These are phyloP conservation scores for Stachybotrys chlorohalonatus DNA, from an alignment of 2,329 filamentous ascomycete genomes.

Conservation along the genomic window DNA sequence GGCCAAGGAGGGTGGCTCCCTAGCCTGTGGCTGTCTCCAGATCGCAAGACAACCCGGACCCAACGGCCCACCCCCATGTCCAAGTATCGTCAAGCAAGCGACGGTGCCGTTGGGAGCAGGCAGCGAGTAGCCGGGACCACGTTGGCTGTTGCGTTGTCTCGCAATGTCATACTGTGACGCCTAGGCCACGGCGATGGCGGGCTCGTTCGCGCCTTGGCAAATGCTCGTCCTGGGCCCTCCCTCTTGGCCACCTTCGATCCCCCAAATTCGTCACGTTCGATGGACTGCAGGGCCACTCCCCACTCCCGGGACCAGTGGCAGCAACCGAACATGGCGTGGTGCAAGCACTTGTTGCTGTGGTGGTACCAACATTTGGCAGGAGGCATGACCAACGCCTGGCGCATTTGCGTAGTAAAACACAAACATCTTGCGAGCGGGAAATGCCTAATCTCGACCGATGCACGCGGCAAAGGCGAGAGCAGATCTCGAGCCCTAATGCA, in stretches of 20 bases:
- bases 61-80: background rate
- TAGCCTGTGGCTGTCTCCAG: background rate
- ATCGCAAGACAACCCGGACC: background rate
- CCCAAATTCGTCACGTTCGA: too few species aligned
- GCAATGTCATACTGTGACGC: background rate
- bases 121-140: background rate
- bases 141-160: too few species aligned
- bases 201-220: background rate
- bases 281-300: too few species aligned
- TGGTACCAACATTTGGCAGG: too few species aligned
- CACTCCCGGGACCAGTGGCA: too few species aligned
- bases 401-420: too few species aligned
- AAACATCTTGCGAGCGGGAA: too few species aligned
- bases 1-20: background rate
- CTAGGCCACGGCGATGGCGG: background rate
- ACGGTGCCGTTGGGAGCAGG: background rate
- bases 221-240: background rate
- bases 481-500: background rate
- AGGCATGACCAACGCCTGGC: too few species aligned
- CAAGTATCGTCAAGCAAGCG: background rate
- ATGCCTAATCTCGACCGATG: too few species aligned
- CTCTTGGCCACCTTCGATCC: background rate
- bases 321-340: too few species aligned
- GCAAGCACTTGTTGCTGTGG: too few species aligned
- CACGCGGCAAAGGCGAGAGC: too few species aligned